phyloP scores from a whole-genome alignment of 768 basidiomycete genomes.

The Pleurotus pulmonarius region DNA sequence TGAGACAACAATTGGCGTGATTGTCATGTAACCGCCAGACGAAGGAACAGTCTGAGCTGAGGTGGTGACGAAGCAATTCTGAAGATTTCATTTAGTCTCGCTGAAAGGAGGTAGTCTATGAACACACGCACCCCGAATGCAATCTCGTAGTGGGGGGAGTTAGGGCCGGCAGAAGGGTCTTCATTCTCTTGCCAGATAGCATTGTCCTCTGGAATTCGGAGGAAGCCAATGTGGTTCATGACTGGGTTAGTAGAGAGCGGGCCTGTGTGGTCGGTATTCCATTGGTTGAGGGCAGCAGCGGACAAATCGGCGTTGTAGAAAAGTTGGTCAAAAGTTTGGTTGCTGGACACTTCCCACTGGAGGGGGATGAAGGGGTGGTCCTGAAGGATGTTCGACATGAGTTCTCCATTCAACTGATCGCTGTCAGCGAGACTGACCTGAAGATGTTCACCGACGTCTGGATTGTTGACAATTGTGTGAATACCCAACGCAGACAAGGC shows the following conservation, averaged over 20 bases:
- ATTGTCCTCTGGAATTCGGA: slow-evolving; percentile 15
- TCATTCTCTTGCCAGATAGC: slow-evolving; percentile 12
- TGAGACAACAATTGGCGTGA: slow-evolving; percentile 17
- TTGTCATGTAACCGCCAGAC: slow-evolving; percentile 26
- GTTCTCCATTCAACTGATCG: too few relatives aligned
- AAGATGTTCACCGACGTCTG: slow-evolving; percentile 32
- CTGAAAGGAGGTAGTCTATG: not conserved
- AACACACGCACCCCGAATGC: slow-evolving; percentile 10
- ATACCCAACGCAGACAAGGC: slow-evolving; percentile 38
- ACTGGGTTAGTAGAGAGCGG: slow-evolving; percentile 3
- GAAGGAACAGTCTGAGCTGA: slow-evolving; percentile 12
- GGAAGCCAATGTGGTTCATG: slow-evolving; percentile 13
- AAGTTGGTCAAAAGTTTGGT: slow-evolving; percentile 21
- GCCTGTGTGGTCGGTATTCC: slow-evolving; percentile 20
- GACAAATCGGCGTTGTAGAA: slow-evolving; percentile 18
- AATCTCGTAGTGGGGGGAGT: slow-evolving; percentile 18
- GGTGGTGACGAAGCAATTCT: slow-evolving; percentile 12
- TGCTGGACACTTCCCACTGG: slow-evolving; percentile 19
- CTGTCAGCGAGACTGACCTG: not conserved
- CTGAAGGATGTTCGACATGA: slow-evolving; percentile 1
- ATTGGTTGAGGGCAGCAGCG: slow-evolving; percentile 20
- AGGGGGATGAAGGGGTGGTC: slow-evolving; percentile 23
- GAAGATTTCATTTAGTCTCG: not conserved
- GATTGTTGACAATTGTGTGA: slow-evolving; percentile 26
- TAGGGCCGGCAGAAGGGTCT: slow-evolving; percentile 21